These are phyloP conservation scores for Rhizopus delemar DNA, from an alignment of 371 early-diverging fungal genomes.

Conservation along the genomic window DNA sequence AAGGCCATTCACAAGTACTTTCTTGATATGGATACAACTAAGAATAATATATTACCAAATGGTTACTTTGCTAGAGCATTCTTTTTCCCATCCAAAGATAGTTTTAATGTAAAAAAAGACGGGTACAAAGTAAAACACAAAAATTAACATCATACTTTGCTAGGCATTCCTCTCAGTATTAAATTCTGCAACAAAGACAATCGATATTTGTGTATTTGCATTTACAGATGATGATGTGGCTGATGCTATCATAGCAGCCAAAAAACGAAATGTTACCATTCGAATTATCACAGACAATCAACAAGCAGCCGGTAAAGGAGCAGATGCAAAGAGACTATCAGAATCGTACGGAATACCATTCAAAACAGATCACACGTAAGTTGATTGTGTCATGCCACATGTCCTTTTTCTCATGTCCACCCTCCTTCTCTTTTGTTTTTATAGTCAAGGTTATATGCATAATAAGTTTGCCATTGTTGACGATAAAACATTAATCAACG, in stretches of 20 bases:
- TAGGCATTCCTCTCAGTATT: conserved; percentile 56
- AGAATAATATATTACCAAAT: conserved; percentile 17
- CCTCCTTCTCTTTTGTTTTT: neutral
- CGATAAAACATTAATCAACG: conserved; percentile 48
- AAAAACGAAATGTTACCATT: conserved; percentile 56
- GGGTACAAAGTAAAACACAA: neutral
- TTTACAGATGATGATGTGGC: conserved; percentile 71
- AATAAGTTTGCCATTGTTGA: conserved; percentile 63
- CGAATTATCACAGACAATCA: conserved; percentile 65
- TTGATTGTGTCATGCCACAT: neutral
- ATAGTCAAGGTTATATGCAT: conserved; percentile 57
- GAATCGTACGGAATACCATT: conserved; percentile 56
- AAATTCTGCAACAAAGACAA: conserved; percentile 49
- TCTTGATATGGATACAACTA: conserved; percentile 6
- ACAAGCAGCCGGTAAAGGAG: conserved; percentile 60
- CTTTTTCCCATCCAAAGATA: conserved; percentile 70
- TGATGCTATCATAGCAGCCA: conserved; percentile 57
- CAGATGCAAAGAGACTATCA: conserved; percentile 57
- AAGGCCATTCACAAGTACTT: conserved; percentile 34
- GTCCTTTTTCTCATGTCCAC: neutral
- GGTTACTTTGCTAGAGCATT: conserved; percentile 48
- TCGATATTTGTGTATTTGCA: conserved; percentile 70
- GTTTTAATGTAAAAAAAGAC: conserved; percentile 45
- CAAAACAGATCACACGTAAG: conserved; percentile 53
- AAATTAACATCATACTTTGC: conserved; percentile 4